Percentiles rank a stretch among this genome's conserved stretches.
Evolutionary conservation across 2,329 filamentous ascomycete species (phyloP).

Genomic region (Colletotrichum nymphaeae): DNA sequence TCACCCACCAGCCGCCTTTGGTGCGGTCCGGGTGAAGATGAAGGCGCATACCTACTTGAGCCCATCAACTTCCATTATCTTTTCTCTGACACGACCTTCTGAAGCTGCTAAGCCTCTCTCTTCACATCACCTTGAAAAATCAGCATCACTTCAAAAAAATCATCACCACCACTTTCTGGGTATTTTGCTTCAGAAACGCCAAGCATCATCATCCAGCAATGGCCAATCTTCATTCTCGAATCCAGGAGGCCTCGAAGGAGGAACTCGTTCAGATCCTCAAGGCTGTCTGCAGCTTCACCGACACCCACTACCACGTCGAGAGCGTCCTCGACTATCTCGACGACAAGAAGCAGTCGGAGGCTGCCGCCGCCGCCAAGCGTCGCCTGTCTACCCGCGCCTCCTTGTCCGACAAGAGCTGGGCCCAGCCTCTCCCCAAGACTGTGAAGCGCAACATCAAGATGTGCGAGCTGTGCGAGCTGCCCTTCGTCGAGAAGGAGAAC

Average conservation of each 20-base stretch:
- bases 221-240: background rate
- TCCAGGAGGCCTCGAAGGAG: constrained; percentile 15
- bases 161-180: background rate
- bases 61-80: constrained; percentile 1
- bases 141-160: background rate
- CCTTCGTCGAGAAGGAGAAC: constrained; percentile 22
- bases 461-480: constrained; percentile 9
- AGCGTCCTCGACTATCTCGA: constrained; percentile 15
- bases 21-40: constrained; percentile 14
- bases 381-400: constrained; percentile 6
- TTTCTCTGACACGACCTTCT: background rate
- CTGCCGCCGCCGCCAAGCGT: background rate
- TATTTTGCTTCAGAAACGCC: background rate
- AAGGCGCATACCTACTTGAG: constrained; percentile 14
- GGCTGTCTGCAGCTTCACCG: background rate
- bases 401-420: constrained; percentile 11
- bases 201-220: background rate
- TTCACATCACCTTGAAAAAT: background rate
- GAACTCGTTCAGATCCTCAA: constrained; percentile 13
- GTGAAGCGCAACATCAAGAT: constrained; percentile 11
- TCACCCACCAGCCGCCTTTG: background rate
- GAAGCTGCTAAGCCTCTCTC: background rate
- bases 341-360: background rate
- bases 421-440: background rate
- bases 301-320: constrained; percentile 12